phyloP scores from a whole-genome alignment of 2,329 filamentous ascomycete genomes.

The Microcyclospora tardicrescens region DNA sequence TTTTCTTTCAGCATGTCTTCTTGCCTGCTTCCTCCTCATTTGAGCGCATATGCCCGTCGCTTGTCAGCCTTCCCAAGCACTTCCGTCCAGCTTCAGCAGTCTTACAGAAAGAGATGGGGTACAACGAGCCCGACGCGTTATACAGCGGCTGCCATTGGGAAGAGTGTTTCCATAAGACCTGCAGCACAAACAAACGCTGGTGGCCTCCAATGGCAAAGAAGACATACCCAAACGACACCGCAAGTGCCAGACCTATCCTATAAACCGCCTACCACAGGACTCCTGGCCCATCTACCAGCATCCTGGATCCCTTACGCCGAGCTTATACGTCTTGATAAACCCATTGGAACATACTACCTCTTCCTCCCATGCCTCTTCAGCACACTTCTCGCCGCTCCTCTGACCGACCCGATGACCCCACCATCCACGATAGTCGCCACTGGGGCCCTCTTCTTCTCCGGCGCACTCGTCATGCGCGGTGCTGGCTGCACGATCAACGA shows the following conservation, averaged over 20 bases:
- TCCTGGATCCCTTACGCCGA: conserved; percentile 71
- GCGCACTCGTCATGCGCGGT: conserved; percentile 73
- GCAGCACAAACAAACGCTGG: background rate
- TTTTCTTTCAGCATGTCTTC: no score
- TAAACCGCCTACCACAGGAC: conserved; percentile 54
- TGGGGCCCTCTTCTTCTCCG: conserved; percentile 55
- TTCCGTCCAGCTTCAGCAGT: background rate
- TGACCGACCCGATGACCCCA: conserved; percentile 47
- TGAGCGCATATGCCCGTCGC: background rate
- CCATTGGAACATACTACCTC: conserved; percentile 69
- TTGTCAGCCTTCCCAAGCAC: background rate
- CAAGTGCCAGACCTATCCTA: conserved; percentile 34
- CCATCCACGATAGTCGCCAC: conserved; percentile 52
- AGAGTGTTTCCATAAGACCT: background rate
- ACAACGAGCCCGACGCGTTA: background rate
- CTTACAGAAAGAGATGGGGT: background rate
- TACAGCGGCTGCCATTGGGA: background rate
- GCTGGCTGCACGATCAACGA: conserved; percentile 85
- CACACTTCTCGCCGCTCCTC: conserved; percentile 63
- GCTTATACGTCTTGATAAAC: conserved; percentile 68
- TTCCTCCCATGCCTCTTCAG: conserved; percentile 80
- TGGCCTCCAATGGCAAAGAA: background rate
- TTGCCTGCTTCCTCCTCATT: no score
- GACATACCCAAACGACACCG: background rate
- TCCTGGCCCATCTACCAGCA: conserved; percentile 55